Base-by-base conservation (phyloP, 164 flowering plant genomes). In the Magnolia kwangsiensis region DNA sequence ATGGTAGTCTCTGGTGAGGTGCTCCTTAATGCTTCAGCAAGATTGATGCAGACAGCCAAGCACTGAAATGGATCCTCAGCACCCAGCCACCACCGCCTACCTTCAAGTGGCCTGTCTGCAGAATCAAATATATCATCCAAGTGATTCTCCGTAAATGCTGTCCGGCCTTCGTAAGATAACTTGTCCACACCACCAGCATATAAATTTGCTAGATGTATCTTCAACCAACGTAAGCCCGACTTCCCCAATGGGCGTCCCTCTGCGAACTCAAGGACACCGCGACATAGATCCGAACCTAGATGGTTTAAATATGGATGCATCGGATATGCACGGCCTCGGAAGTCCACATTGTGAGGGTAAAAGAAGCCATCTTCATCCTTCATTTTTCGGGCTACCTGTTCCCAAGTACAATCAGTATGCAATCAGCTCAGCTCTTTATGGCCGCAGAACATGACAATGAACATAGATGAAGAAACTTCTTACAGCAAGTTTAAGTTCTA, bases 251-350 rank as follows among this genome's bases (percentile, higher is more conserved):
- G 93, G 50, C 96, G 91, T 63, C 99, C 99, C 83, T 91, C 98
- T 50, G 98, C 90, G 86, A 96, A 96, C 81, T 96, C 98, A 51
- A 96, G 83, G 71, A 90, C 81, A 31, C 99, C 99, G 70, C 99
- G 90, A 76, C 99, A 96, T 27, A 96, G 73, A 85, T 96, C 99
- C 69, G 99, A 94, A 14, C 99, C 99, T 74, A 96, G 92, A 85
- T 96, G 99, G 81, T 96, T 96, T 69, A 96, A 81, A 81, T 96
- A 80, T 23, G 99, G 98, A 72, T 96, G 99, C 97, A 96, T 94
- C 72, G 99, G 99, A 80, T 96, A 96, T 72, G 99, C 98, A 82
- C 98, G 97, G n/a, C 99, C 99, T 49, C 99, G 92, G 75, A 96
- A 96, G 82, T 96, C 99, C 77, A 96, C 85, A 83, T 91, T 96